Percentiles rank a stretch among this genome's conserved stretches.
phyloP scores from a whole-genome alignment of 495 filamentous ascomycete species.

The Xylaria scruposa region DNA sequence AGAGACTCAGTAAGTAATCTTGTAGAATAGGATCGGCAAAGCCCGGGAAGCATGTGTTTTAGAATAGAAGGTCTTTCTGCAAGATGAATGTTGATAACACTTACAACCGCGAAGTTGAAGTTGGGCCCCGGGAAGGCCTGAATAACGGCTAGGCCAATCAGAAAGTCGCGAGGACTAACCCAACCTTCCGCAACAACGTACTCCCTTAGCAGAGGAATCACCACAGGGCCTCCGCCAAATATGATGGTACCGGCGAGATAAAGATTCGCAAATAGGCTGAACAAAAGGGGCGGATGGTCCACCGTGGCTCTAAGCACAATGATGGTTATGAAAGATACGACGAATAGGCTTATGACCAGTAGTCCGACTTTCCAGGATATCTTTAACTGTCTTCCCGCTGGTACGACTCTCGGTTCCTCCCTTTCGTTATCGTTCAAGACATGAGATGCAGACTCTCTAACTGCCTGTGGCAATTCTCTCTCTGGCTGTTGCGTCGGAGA shows the following conservation, averaged over 20 bases:
- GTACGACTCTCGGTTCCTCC: conserved; percentile 50
- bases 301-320: conserved; percentile 63
- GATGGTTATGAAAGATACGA: conserved; percentile 66
- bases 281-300: conserved; percentile 51
- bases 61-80: too few species aligned
- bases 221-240: conserved; percentile 86
- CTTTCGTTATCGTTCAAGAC: conserved; percentile 24
- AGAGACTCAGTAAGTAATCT: background rate
- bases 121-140: conserved; percentile 87
- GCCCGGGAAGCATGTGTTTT: background rate
- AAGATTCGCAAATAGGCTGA: conserved; percentile 78
- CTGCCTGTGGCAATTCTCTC: background rate
- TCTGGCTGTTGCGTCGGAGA: background rate
- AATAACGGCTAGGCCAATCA: conserved; percentile 81
- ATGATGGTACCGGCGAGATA: conserved; percentile 90
- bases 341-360: conserved; percentile 59
- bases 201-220: conserved; percentile 78
- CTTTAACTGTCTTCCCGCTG: conserved; percentile 44
- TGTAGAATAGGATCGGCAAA: background rate
- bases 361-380: conserved; percentile 57
- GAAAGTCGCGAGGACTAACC: conserved; percentile 80
- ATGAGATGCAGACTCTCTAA: conserved; percentile 1
- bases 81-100: background rate
- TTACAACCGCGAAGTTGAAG: conserved; percentile 85
- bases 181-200: conserved; percentile 83